Percentiles rank a stretch among this genome's conserved stretches.
phyloP scores from a whole-genome alignment of 306 rosid genomes.

The Styphnolobium japonicum region DNA sequence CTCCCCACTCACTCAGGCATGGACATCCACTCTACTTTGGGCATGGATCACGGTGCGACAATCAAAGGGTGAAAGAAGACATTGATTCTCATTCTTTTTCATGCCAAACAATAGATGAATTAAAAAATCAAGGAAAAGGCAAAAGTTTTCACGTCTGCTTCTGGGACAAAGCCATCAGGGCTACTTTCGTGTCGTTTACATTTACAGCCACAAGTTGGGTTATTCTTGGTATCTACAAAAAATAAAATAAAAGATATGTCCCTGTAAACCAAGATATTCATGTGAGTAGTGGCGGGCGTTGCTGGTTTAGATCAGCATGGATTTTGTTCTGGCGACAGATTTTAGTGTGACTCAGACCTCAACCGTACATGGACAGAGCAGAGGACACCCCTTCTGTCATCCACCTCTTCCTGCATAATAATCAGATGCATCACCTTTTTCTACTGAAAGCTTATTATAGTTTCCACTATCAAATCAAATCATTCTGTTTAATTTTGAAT shows the following conservation, averaged over 20 bases:
- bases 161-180: not conserved
- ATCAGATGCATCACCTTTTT: not conserved
- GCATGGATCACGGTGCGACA: constrained; percentile 24
- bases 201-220: constrained; percentile 42
- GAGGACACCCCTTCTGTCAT: constrained; percentile 10
- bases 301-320: not conserved
- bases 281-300: constrained; percentile 30
- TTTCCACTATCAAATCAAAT: not conserved
- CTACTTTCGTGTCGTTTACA: constrained; percentile 17
- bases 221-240: constrained; percentile 30
- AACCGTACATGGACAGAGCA: constrained; percentile 31
- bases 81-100: constrained; percentile 29
- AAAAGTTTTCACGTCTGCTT: constrained; percentile 26
- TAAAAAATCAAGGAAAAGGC: not conserved
- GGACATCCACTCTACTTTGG: constrained; percentile 26
- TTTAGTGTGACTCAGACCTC: constrained; percentile 21
- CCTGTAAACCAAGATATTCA: constrained; percentile 26
- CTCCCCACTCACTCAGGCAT: constrained; percentile 39
- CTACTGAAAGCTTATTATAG: not conserved
- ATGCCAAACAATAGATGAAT: constrained; percentile 16
- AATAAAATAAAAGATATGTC: constrained; percentile 29
- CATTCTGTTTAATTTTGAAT: too few species aligned
- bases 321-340: too few species aligned
- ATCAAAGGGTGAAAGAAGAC: constrained; percentile 35
- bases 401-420: constrained; percentile 28